Percentiles rank a stretch among this genome's conserved stretches.
Conservation (phyloP, 768 basidiomycete genomes). For the Butyriboletus loyo region DNA sequence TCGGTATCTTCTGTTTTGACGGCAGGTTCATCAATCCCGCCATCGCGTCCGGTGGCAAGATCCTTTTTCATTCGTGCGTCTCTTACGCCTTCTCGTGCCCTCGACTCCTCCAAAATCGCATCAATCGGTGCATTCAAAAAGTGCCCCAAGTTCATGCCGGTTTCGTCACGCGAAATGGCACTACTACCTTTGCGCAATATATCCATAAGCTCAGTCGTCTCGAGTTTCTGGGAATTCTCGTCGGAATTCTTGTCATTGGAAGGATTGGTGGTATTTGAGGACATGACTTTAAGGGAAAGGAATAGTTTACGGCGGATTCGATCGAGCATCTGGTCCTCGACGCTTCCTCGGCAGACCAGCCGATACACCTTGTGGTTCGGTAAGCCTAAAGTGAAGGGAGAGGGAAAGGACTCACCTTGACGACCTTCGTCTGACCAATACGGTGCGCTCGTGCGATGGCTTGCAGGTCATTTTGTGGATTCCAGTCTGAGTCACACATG, state of each 20-base stretch:
- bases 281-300: slow-evolving; percentile 62
- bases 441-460: slow-evolving; percentile 85
- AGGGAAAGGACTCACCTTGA: slow-evolving; percentile 45
- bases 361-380: slow-evolving; percentile 53
- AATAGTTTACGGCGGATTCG: slow-evolving; percentile 70
- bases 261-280: slow-evolving; percentile 29
- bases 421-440: slow-evolving; percentile 71
- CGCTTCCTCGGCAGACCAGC: slow-evolving; percentile 63
- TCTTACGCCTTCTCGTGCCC: slow-evolving; percentile 39
- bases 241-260: slow-evolving; percentile 22
- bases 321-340: slow-evolving; percentile 76
- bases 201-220: slow-evolving; percentile 46
- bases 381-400: not conserved
- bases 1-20: slow-evolving; percentile 21
- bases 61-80: slow-evolving; percentile 47
- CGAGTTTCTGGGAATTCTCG: slow-evolving; percentile 31
- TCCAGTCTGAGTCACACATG: slow-evolving; percentile 74
- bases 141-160: slow-evolving; percentile 38
- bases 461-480: slow-evolving; percentile 78
- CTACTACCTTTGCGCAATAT: slow-evolving; percentile 59
- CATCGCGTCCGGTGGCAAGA: slow-evolving; percentile 12
- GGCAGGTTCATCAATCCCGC: not conserved
- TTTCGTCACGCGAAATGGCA: slow-evolving; percentile 41
- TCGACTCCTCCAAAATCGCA: slow-evolving; percentile 46
- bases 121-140: slow-evolving; percentile 46